Evolutionary conservation across 495 filamentous ascomycete species (phyloP).

Genomic region (Trichoderma asperelloides): DNA sequence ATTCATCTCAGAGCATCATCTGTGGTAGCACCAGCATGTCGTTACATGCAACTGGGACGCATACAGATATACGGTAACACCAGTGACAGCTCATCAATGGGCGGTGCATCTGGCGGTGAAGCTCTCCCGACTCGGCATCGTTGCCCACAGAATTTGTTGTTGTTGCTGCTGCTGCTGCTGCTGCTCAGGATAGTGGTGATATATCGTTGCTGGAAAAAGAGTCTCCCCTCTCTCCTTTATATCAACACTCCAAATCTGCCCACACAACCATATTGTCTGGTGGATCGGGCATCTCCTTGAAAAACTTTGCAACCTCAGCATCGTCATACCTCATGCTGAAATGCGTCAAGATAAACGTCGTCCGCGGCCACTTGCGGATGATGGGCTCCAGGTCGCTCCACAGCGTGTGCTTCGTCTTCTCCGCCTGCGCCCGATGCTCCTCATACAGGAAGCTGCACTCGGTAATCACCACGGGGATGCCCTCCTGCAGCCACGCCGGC

Average conservation of each 20-base stretch:
- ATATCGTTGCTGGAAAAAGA: neutral
- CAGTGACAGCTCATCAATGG: neutral
- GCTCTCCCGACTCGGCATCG: neutral
- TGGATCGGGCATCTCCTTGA: constrained; percentile 19
- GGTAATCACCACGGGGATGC: constrained; percentile 27
- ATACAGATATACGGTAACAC: neutral
- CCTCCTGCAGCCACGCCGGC: constrained; percentile 17
- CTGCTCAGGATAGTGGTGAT: too few relatives aligned
- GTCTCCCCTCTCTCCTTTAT: neutral
- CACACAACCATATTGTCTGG: constrained; percentile 29
- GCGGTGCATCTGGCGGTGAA: neutral
- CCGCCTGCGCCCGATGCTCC: constrained; percentile 25
- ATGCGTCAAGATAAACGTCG: constrained; percentile 29
- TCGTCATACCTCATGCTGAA: constrained; percentile 30
- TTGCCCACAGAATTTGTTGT: too few relatives aligned
- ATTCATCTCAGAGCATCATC: neutral
- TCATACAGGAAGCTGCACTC: constrained; percentile 30
- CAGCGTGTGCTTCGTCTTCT: constrained; percentile 27
- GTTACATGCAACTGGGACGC: neutral
- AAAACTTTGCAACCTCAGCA: constrained; percentile 24
- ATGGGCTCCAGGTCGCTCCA: constrained; percentile 28
- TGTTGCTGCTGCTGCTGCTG: too few relatives aligned
- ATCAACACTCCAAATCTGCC: constrained; percentile 20
- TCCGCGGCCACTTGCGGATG: constrained; percentile 20
- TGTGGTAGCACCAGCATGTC: neutral